phyloP scores from a whole-genome alignment of 2,329 filamentous ascomycete genomes.

The Scedosporium boydii region DNA sequence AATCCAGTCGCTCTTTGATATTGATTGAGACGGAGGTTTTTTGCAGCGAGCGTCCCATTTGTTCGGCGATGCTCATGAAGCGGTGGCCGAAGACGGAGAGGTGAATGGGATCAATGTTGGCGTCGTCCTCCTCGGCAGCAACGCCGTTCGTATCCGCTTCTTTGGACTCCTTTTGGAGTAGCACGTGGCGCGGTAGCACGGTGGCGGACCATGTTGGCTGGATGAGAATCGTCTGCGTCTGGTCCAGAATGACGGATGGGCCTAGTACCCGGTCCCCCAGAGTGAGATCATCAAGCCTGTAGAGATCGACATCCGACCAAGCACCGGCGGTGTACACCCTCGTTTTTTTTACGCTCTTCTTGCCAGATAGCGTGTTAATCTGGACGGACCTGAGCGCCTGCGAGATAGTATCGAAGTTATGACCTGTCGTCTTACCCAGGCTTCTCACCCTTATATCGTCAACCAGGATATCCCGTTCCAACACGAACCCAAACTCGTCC shows the following conservation, averaged over 20 bases:
- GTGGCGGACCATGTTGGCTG: constrained; percentile 29
- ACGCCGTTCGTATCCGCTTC: no score
- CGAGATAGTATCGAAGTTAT: no score
- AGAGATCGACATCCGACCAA: constrained; percentile 15
- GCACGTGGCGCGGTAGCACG: constrained; percentile 15
- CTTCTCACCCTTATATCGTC: constrained; percentile 31
- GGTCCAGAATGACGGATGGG: constrained; percentile 63
- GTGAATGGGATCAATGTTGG: constrained; percentile 43
- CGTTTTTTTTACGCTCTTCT: no score
- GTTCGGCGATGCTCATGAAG: constrained; percentile 78
- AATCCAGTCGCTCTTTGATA: constrained; percentile 73
- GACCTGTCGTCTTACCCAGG: constrained; percentile 16
- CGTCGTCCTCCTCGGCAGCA: no score
- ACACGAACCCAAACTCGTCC: constrained; percentile 65
- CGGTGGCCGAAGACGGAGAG: constrained; percentile 70
- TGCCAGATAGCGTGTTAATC: constrained; percentile 11
- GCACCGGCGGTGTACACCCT: constrained; percentile 17
- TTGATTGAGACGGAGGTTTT: constrained; percentile 72
- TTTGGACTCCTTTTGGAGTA: no score
- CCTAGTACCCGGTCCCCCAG: constrained; percentile 24
- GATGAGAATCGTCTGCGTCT: constrained; percentile 67
- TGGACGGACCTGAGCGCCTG: constrained; percentile 13
- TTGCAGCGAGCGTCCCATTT: constrained; percentile 70
- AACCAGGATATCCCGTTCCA: constrained; percentile 29
- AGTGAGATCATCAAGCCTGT: constrained; percentile 11